phyloP scores from a whole-genome alignment of 116 monocot genomes.

The Papilionanthe hybrid region DNA sequence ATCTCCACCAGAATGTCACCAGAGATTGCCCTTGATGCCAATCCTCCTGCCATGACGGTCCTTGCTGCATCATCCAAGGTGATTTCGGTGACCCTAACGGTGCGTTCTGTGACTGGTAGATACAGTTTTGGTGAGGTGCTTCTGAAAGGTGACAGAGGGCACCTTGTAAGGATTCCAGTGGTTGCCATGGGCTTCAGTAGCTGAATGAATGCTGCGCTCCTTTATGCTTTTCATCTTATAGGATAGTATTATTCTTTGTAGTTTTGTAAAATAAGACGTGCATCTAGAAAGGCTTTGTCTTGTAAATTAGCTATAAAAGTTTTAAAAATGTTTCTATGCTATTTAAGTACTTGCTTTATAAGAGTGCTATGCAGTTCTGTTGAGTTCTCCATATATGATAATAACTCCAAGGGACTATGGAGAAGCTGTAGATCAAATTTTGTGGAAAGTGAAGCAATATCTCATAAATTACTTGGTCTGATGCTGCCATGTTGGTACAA shows the following conservation, averaged over 20 bases:
- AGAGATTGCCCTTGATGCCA: constrained; percentile 75
- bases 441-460: not conserved
- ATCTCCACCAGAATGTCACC: constrained; percentile 86
- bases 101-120: constrained; percentile 56
- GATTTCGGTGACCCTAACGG: constrained; percentile 56
- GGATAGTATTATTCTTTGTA: constrained; percentile 5
- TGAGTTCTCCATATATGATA: not conserved
- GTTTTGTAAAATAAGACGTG: constrained; percentile 7
- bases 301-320: constrained; percentile 1
- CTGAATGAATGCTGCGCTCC: not conserved
- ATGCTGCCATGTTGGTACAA: too few relatives aligned
- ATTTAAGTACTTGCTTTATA: not conserved
- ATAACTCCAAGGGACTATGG: not conserved
- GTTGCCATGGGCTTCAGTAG: constrained; percentile 56
- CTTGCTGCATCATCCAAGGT: constrained; percentile 53
- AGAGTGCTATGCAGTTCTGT: not conserved
- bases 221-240: not conserved
- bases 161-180: constrained; percentile 82
- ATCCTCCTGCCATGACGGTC: constrained; percentile 71
- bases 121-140: constrained; percentile 91
- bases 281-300: constrained; percentile 1
- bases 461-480: too few relatives aligned
- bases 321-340: not conserved
- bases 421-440: not conserved
- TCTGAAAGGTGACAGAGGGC: constrained; percentile 78